Base-by-base conservation (phyloP, 805 yeast genomes). In the Myxozyma melibiosi region DNA sequence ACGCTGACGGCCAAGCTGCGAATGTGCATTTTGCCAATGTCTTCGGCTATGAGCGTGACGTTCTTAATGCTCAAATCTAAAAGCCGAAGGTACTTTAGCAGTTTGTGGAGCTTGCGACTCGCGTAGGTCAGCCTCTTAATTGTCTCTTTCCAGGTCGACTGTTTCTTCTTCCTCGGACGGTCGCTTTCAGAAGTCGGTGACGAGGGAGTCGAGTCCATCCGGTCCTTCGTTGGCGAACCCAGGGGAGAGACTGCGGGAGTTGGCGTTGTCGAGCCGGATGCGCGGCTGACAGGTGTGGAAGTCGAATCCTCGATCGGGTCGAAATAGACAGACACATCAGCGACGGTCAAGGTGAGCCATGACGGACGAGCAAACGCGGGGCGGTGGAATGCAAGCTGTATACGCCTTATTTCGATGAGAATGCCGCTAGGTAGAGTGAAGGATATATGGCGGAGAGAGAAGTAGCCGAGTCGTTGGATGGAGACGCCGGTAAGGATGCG, bases 361-460 rank as follows among this genome's bases (percentile, higher is more conserved):
- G 76, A 76, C 3, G 78, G 78, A 11, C 73, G 57, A 5, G 77
- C 73, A 30, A 74, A 72, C 3, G 74, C 71, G 3, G 78, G 77
- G 3, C 77, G 65, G 51, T 74, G 77, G 13, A 76, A 64, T 14
- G 66, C 46, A 4, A 75, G 51, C 13, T 76, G 75, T 4, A 73
- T 51, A 45, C 66, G 62, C 31, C 74, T 70, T 35, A 75, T 70
- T 14, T 67, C 67, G 42, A 75, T 58, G 30, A 67, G 68, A 18
- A 73, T 49, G 27, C 78, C 78, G 4, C 70, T 65, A 37, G 60
- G 62, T 5, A 74, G 72, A 6, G 70, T 61, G 41, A 70, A 66
- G 1, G 72, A 61, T 27, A 74, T 65, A 57, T 73, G 71, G 25
- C 75, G 66, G n/a, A 74, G 61, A 18, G 72, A 70, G 53, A 74